Evolutionary conservation across 2,329 filamentous ascomycete species (phyloP), one percentile per base, ranked within the genome.

Genomic region (Neopestalotiopsis sp.): DNA sequence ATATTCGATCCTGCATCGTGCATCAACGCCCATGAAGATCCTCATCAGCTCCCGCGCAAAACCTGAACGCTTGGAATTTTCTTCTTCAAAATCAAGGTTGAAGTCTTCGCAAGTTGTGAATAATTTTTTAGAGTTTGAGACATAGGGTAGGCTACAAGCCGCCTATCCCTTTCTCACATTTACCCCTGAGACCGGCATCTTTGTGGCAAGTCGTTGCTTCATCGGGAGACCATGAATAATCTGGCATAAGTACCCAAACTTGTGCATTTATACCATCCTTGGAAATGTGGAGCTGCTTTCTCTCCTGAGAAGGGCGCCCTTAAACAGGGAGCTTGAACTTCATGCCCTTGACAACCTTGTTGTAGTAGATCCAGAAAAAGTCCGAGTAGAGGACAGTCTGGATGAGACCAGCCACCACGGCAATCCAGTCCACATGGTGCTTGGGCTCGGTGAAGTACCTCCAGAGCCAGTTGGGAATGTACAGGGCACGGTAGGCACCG

Each of bases 311-410:
- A 7, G 13, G 1, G 24, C 64, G 24, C 30, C 34, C 74, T 85
- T 89, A 95, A 73, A 95, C 93, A 1, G 93, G 93, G 69, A 95
- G 85, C 81, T 94, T 93, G 81, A 95, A 95, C 85, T 94, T 95
- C 86, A 94, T 93, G 75, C 93, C 93, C 85, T 95, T 94, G 83
- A 95, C 84, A 62, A 95, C 92, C 90, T 98, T 98, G 70, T 92
- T 97, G 84, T 98, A 99, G 85, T 99, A 99, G 77, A 99, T 95
- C 88, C 95, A 99, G 89, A 99, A 99, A 85, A 99, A 99, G 84
- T 99, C 96, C 72, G 94, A 97, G 85, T 99, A 99, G 69, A 99
- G 86, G 63, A 99, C 84, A 0, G 96, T 99, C 86, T 99, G 96
- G 72, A 98, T 84, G 68, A 98, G 88, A 13, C 96, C 96, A 3